phyloP scores from a whole-genome alignment of 2,329 filamentous ascomycete species.

The Colletotrichum eremochloae region DNA sequence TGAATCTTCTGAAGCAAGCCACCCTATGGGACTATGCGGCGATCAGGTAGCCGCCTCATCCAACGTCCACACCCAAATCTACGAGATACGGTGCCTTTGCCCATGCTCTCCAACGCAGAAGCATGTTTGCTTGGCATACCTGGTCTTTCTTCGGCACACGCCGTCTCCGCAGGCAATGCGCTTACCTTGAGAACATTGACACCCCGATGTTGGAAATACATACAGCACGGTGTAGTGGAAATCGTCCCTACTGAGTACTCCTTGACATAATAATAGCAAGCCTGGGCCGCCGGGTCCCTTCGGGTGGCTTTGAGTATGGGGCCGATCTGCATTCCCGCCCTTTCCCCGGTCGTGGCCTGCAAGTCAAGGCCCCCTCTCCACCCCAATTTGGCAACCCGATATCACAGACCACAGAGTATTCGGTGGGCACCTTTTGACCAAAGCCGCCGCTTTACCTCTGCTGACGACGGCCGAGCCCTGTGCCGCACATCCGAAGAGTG shows the following conservation, averaged over 20 bases:
- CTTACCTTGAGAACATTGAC: neutral
- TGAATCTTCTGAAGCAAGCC: neutral
- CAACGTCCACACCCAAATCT: constrained; percentile 7
- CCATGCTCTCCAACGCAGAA: neutral
- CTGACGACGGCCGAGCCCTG: constrained; percentile 21
- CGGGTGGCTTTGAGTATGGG: constrained; percentile 12
- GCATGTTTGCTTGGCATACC: neutral
- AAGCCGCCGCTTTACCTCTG: neutral
- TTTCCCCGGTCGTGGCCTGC: constrained; percentile 30
- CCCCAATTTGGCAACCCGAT: constrained; percentile 8
- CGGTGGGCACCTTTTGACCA: neutral
- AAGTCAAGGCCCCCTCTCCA: constrained; percentile 6
- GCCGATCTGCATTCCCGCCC: constrained; percentile 31
- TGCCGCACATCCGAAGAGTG: constrained; percentile 7
- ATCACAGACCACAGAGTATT: neutral
- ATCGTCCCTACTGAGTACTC: neutral
- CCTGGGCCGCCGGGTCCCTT: constrained; percentile 13
- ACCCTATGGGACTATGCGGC: neutral
- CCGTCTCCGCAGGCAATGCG: neutral
- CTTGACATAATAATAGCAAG: neutral
- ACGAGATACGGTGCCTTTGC: constrained; percentile 3
- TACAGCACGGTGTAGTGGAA: neutral
- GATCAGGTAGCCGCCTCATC: constrained; percentile 15
- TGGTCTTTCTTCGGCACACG: neutral
- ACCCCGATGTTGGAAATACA: neutral